Evolutionary conservation across 352 stramenopile genomes (phyloP).

Genomic region (Phytophthora idaei): DNA sequence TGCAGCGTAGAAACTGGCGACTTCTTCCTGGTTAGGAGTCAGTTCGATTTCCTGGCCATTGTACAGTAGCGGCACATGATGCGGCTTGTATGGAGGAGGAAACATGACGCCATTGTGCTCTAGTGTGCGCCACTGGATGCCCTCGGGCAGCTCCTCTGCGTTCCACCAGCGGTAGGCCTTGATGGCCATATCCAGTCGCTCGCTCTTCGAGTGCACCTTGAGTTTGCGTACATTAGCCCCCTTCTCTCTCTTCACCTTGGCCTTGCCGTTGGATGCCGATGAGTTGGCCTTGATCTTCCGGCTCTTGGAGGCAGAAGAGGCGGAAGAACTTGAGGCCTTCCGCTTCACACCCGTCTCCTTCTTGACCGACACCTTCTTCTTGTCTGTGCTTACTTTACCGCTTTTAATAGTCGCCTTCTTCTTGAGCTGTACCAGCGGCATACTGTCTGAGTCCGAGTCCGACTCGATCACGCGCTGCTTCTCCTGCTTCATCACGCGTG

Average conservation of each 20-base stretch:
- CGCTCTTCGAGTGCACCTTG: conserved; percentile 94
- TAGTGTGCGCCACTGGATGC: conserved; percentile 98
- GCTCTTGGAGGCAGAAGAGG: conserved; percentile 37
- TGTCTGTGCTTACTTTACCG: conserved; percentile 19
- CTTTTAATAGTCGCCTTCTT: conserved; percentile 44
- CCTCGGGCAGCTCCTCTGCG: conserved; percentile 91
- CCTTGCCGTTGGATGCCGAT: conserved; percentile 35
- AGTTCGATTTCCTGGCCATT: conserved; percentile 93
- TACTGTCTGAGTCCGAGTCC: conserved; percentile 80
- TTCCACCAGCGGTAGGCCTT: conserved; percentile 99
- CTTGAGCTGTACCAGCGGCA: conserved; percentile 86
- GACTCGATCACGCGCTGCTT: conserved; percentile 41
- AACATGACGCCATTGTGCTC: conserved; percentile 99
- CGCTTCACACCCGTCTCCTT: conserved; percentile 67
- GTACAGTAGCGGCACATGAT: conserved; percentile 96
- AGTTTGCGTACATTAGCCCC: conserved; percentile 76
- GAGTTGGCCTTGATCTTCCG: conserved; percentile 46
- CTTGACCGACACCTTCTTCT: conserved; percentile 47
- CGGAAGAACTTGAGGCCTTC: conserved; percentile 42
- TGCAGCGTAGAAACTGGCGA: conserved; percentile 95
- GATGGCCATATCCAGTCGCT: conserved; percentile 96
- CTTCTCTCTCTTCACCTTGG: conserved; percentile 60
- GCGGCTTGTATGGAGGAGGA: conserved; percentile 94
- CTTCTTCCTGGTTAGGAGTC: conserved; percentile 94
- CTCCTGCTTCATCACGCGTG: conserved; percentile 39